A percentile compares a stretch with the other conserved stretches of the same genome.
phyloP scores from a whole-genome alignment of 768 basidiomycete species.

The Lanmaoa pseudosensibilis region DNA sequence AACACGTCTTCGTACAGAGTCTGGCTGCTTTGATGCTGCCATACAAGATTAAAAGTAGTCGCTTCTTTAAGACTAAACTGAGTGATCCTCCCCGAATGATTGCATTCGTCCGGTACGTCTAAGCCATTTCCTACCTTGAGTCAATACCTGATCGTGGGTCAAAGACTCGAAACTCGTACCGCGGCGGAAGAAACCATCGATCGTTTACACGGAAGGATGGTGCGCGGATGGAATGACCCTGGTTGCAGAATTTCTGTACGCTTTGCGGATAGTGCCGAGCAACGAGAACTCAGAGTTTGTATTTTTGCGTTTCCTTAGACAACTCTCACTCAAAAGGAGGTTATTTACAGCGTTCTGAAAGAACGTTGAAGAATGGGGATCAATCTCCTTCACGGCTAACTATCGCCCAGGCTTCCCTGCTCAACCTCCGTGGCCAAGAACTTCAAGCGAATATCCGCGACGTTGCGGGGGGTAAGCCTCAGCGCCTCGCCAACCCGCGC shows the following conservation, averaged over 20 bases:
- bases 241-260: conserved; percentile 78
- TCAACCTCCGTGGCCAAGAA: conserved; percentile 74
- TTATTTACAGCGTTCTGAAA: conserved; percentile 55
- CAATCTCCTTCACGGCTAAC: conserved; percentile 63
- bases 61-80: conserved; percentile 78
- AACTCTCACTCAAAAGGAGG: conserved; percentile 2
- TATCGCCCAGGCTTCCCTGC: conserved; percentile 74
- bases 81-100: conserved; percentile 78
- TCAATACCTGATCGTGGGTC: background rate
- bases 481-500: conserved; percentile 4
- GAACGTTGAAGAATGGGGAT: conserved; percentile 59
- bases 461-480: conserved; percentile 6
- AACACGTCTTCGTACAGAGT: conserved; percentile 39
- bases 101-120: conserved; percentile 71
- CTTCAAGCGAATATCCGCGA: conserved; percentile 24
- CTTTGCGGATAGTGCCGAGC: conserved; percentile 77
- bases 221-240: conserved; percentile 74
- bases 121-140: background rate
- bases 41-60: conserved; percentile 68
- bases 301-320: background rate
- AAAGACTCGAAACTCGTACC: conserved; percentile 64
- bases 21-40: conserved; percentile 67
- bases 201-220: conserved; percentile 75
- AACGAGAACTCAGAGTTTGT: conserved; percentile 72
- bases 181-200: conserved; percentile 80